Conservation (phyloP, 345 rosid species). For the Citropsis articulata region DNA sequence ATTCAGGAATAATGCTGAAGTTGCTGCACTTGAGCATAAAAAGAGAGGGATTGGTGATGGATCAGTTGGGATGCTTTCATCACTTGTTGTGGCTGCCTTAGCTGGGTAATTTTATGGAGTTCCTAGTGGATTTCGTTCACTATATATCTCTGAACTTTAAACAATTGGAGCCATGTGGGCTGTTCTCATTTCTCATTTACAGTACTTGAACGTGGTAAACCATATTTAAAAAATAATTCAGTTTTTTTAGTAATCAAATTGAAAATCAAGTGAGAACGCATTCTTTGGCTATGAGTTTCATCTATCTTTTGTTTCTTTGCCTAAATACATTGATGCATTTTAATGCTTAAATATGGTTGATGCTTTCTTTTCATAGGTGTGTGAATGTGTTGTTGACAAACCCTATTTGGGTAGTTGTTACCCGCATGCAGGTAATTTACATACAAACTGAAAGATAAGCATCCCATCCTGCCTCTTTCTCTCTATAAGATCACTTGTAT, state of each 20-base stretch:
- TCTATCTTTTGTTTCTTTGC: neutral
- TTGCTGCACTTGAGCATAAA: conserved; percentile 50
- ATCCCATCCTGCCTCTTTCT: neutral
- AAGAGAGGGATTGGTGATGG: conserved; percentile 87
- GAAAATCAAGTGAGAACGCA: neutral
- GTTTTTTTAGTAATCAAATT: neutral
- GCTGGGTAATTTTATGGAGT: conserved; percentile 59
- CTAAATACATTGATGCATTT: neutral
- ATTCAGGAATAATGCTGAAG: conserved; percentile 89
- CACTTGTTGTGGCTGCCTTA: conserved; percentile 90
- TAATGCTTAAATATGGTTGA: conserved; percentile 10
- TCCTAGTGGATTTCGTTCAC: conserved; percentile 8
- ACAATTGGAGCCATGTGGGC: neutral
- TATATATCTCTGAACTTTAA: neutral
- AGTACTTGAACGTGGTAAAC: neutral
- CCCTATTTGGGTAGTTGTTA: conserved; percentile 97
- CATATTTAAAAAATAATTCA: neutral
- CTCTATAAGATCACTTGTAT: neutral
- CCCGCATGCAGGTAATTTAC: conserved; percentile 88
- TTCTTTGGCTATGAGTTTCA: neutral
- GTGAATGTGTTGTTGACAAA: conserved; percentile 90
- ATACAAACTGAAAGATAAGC: neutral
- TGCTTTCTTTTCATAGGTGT: conserved; percentile 48
- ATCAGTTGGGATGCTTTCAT: conserved; percentile 89
- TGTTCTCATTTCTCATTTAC: neutral